A percentile compares a stretch with the other conserved stretches of the same genome.
Evolutionary conservation across 176 grass and related monocot genomes (phyloP).

Genomic region (Hyparrhenia diplandra): DNA sequence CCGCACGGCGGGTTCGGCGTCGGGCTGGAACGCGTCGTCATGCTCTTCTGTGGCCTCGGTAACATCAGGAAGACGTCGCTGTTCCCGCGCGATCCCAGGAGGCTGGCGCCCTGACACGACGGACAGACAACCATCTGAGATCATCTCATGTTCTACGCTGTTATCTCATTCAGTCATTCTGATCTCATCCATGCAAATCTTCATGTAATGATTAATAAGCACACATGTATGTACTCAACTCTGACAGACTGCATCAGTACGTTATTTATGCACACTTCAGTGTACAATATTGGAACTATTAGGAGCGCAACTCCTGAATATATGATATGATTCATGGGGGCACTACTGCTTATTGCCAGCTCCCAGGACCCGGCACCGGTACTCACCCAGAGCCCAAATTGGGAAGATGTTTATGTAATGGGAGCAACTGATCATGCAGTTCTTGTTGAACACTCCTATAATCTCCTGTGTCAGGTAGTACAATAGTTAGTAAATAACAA

Average conservation of each 20-base stretch:
- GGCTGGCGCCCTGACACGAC: constrained; percentile 31
- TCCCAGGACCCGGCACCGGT: constrained; percentile 41
- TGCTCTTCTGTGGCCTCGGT: constrained; percentile 70
- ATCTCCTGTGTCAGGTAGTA: constrained; percentile 48
- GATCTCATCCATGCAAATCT: too few species aligned
- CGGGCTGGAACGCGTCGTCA: constrained; percentile 69
- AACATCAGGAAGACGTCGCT: constrained; percentile 67
- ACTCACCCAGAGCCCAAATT: constrained; percentile 80
- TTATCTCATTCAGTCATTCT: too few species aligned
- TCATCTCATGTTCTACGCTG: too few species aligned
- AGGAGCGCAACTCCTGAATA: not conserved
- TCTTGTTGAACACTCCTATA: constrained; percentile 76
- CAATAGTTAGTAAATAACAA: not conserved
- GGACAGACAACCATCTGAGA: too few species aligned
- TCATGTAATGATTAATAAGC: too few species aligned
- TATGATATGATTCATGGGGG: too few species aligned
- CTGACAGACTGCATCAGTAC: too few species aligned
- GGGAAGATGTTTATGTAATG: constrained; percentile 77
- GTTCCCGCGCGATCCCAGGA: constrained; percentile 66
- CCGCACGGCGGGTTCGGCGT: constrained; percentile 74
- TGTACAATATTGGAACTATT: not conserved
- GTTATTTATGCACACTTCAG: too few species aligned
- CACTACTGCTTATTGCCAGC: constrained; percentile 11
- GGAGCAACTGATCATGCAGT: constrained; percentile 82
- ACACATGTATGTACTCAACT: too few species aligned